phyloP scores from a whole-genome alignment of 2,329 filamentous ascomycete genomes.

The Ophiostoma australiae region DNA sequence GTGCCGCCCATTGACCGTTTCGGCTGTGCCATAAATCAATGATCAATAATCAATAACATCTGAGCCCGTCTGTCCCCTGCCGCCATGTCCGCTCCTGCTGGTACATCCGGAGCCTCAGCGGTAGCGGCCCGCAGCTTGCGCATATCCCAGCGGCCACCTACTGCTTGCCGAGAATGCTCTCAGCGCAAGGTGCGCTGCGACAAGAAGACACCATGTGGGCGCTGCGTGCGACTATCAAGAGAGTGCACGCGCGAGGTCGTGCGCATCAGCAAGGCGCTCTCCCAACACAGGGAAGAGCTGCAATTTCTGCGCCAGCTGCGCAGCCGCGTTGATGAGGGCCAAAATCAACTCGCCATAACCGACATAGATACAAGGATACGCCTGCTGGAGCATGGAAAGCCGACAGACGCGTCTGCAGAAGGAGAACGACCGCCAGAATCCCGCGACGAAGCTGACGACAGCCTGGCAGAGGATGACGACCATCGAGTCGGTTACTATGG shows the following conservation, averaged over 20 bases:
- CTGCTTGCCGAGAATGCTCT: conserved; percentile 25
- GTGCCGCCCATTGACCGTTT: background rate
- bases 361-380: conserved; percentile 24
- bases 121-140: conserved; percentile 16
- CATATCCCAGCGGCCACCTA: conserved; percentile 25
- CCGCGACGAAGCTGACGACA: background rate
- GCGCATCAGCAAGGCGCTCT: conserved; percentile 26
- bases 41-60: background rate
- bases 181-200: conserved; percentile 23
- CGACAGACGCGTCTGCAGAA: background rate
- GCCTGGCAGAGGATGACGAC: background rate
- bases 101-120: background rate
- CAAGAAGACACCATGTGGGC: conserved; percentile 24
- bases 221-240: conserved; percentile 22
- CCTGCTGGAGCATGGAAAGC: conserved; percentile 24
- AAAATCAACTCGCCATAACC: background rate
- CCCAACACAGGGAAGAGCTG: conserved; percentile 21
- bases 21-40: background rate
- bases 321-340: background rate
- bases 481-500: background rate
- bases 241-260: conserved; percentile 25
- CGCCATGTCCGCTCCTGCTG: background rate
- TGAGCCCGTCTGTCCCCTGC: background rate
- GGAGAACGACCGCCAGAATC: background rate
- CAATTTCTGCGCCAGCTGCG: conserved; percentile 21